Evolutionary conservation across 345 rosid genomes (phyloP).

Genomic region (Carallia brachiata): DNA sequence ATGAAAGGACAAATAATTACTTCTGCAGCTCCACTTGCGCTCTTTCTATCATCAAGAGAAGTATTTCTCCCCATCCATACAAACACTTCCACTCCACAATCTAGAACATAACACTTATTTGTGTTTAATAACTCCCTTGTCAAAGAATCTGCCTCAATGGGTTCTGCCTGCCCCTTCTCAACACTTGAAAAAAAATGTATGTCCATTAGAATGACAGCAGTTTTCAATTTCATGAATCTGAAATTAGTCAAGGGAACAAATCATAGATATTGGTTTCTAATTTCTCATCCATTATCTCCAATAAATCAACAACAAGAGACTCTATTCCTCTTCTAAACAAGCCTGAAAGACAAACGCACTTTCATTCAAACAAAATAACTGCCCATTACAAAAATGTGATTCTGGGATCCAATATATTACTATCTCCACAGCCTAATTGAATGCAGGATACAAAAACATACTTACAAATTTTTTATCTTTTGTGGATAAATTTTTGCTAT

Average conservation of each 20-base stretch:
- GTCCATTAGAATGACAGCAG: conserved; percentile 25
- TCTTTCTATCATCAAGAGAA: conserved; percentile 84
- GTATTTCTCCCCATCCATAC: conserved; percentile 94
- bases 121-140: conserved; percentile 75
- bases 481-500: neutral
- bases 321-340: neutral
- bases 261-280: neutral
- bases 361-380: too few relatives aligned
- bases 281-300: neutral
- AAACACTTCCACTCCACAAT: conserved; percentile 77
- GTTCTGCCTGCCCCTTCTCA: conserved; percentile 78
- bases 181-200: conserved; percentile 50
- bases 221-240: neutral
- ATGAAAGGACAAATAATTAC: conserved; percentile 36
- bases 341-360: too few relatives aligned
- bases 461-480: neutral
- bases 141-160: conserved; percentile 66
- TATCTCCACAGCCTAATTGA: neutral
- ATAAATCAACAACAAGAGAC: neutral
- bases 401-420: neutral
- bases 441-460: conserved; percentile 1
- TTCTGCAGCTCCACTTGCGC: conserved; percentile 77
- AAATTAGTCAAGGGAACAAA: too few relatives aligned
- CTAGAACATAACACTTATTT: conserved; percentile 78
- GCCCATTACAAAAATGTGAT: neutral